Conservation (phyloP, 129 eudicot genomes). For the Saussurea involucrata region DNA sequence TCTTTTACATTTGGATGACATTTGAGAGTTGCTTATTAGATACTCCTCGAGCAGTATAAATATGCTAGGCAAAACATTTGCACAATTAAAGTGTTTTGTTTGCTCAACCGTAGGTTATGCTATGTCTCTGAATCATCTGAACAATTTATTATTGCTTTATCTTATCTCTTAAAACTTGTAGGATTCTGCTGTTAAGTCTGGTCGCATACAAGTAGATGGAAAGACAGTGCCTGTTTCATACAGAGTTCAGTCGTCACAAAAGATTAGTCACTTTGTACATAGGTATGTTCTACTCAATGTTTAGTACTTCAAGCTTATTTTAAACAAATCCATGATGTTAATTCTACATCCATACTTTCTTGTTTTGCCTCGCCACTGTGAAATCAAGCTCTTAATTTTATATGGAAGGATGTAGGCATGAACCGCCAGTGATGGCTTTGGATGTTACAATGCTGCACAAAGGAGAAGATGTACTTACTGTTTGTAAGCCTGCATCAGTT, state of each 20-base stretch:
- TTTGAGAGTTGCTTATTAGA: background rate
- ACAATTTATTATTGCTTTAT: background rate
- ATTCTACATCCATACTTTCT: background rate
- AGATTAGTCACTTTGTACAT: slow-evolving; percentile 93
- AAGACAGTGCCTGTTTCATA: slow-evolving; percentile 57
- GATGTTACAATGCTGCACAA: slow-evolving; percentile 63
- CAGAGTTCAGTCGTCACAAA: slow-evolving; percentile 82
- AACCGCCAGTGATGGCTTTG: slow-evolving; percentile 92
- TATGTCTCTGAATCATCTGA: background rate
- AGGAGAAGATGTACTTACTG: slow-evolving; percentile 70
- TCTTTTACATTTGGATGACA: background rate
- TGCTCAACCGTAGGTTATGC: background rate
- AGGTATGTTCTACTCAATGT: slow-evolving; percentile 42
- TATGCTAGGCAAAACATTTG: background rate
- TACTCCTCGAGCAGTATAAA: background rate
- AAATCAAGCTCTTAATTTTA: slow-evolving; percentile 32
- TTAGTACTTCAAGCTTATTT: background rate
- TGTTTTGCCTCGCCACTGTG: background rate
- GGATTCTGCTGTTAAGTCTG: slow-evolving; percentile 89
- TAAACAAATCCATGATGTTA: background rate
- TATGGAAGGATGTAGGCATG: slow-evolving; percentile 72
- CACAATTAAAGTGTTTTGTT: background rate
- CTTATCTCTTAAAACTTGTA: slow-evolving; percentile 25
- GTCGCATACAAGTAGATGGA: slow-evolving; percentile 95
- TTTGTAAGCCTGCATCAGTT: slow-evolving; percentile 93